A percentile compares a stretch with the other conserved stretches of the same genome.
phyloP scores from a whole-genome alignment of 2,329 filamentous ascomycete species.

The Myriosclerotinia duriaeana region DNA sequence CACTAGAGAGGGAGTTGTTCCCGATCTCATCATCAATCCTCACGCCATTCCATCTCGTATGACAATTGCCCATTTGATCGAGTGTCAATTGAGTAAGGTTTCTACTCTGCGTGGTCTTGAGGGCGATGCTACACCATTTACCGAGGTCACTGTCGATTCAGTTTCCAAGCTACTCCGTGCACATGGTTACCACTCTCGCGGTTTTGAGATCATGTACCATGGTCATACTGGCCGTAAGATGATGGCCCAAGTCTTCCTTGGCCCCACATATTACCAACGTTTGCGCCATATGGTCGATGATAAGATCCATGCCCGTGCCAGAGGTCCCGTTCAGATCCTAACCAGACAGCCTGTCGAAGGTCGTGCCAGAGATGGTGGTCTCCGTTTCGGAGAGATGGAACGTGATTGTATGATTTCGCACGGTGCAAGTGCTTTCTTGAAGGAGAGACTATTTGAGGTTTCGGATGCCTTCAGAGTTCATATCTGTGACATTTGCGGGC shows the following conservation, averaged over 20 bases:
- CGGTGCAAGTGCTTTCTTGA: slow-evolving; percentile 92
- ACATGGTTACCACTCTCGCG: slow-evolving; percentile 93
- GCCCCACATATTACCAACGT: slow-evolving; percentile 98
- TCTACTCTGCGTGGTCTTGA: slow-evolving; percentile 90
- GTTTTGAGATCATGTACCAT: slow-evolving; percentile 98
- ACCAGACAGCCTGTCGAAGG: slow-evolving; percentile 97
- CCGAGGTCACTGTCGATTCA: slow-evolving; percentile 92
- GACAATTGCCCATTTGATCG: slow-evolving; percentile 99
- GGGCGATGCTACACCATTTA: slow-evolving; percentile 96
- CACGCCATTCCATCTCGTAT: slow-evolving; percentile 99
- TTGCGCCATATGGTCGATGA: slow-evolving; percentile 99
- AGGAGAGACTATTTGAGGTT: slow-evolving; percentile 95
- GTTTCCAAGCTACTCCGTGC: slow-evolving; percentile 83
- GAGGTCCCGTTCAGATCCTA: slow-evolving; percentile 94
- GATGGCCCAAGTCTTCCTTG: slow-evolving; percentile 91
- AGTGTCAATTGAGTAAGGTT: slow-evolving; percentile 96
- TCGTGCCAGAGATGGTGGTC: slow-evolving; percentile 94
- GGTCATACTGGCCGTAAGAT: slow-evolving; percentile 95
- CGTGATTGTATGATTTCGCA: slow-evolving; percentile 99
- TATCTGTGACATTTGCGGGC: slow-evolving; percentile 95
- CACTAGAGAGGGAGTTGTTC: slow-evolving; percentile 83
- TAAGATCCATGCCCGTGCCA: slow-evolving; percentile 98
- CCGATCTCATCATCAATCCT: slow-evolving; percentile 97
- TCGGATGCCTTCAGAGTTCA: slow-evolving; percentile 98
- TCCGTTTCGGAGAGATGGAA: slow-evolving; percentile 99